Base-by-base conservation (phyloP, 2,329 filamentous ascomycete genomes). In the Pseudopyrenochaeta lycopersici region DNA sequence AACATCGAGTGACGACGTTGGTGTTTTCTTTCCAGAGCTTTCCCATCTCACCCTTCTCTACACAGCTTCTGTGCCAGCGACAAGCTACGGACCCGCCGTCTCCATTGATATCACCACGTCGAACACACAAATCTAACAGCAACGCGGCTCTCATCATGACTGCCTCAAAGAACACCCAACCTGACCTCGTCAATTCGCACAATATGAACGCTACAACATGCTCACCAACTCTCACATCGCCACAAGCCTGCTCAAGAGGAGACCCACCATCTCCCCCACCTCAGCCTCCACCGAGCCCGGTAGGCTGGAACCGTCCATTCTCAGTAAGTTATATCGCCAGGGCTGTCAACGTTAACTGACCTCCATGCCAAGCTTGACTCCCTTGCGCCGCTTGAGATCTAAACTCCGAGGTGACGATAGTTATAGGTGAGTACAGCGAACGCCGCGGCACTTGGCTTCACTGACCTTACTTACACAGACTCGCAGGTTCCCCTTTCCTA, bases 241-340 rank as follows among this genome's bases (percentile, higher is more conserved):
- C 47, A 30, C 63, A 63, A 45, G 51, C 68, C 21, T 42, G 51
- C 23, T 75, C 73, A 46, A 70, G 71, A 60, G 72, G 73, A 18
- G 75, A 77, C 33, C 72, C 75, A 9, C 75, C 74, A 27, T 76
- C 75, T 23, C 75, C 75, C 23, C 75, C 75, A 21, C 73, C 74
- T 29, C 74, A 76, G 52, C 75, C 74, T 12, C 75, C 75, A 38
- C 74, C 74, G 65, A 77, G 75, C 38, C 74, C 75, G 39, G 60
- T 63, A 35, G 62, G 65, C 36, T 75, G 73, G 72, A 60, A 51
- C 29, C 64, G 59, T 44, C 50, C 62, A 14, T 33, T 58, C 15
- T 44, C 53, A 30, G 61, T 67, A 55, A 31, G 63, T 56, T 32
- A 49, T 56, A 38, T 52, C 27, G 20, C 46, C 31, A 42, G 27